A percentile compares a stretch with the other conserved stretches of the same genome.
phyloP scores from a whole-genome alignment of 306 rosid species.

The Mimosa bimucronata region DNA sequence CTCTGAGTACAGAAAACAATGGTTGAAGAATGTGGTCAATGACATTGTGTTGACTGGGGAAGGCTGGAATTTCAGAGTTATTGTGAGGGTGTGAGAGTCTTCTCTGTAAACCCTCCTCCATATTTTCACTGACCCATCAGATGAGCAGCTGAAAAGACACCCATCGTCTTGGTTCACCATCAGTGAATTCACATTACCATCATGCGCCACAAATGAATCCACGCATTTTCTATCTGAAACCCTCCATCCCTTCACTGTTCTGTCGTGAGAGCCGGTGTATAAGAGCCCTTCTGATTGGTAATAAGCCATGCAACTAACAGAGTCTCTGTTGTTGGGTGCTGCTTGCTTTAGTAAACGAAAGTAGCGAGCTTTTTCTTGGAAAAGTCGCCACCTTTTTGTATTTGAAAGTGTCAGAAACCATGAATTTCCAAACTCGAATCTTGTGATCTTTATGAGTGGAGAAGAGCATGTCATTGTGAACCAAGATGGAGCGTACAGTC shows the following conservation, averaged over 20 bases:
- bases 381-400: conserved; percentile 58
- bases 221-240: conserved; percentile 53
- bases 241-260: conserved; percentile 67
- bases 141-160: conserved; percentile 74
- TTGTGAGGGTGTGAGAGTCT: conserved; percentile 71
- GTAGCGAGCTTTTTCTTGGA: conserved; percentile 52
- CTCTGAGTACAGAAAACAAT: conserved; percentile 66
- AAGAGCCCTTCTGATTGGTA: conserved; percentile 70
- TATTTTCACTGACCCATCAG: conserved; percentile 68
- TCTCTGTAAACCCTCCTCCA: conserved; percentile 80
- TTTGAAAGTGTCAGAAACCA: conserved; percentile 46
- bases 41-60: conserved; percentile 63
- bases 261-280: conserved; percentile 70
- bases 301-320: conserved; percentile 69
- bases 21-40: conserved; percentile 48
- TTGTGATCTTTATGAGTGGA: conserved; percentile 67
- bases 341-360: conserved; percentile 38
- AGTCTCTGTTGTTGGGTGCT: conserved; percentile 48
- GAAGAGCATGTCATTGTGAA: conserved; percentile 57
- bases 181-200: conserved; percentile 50
- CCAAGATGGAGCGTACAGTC: conserved; percentile 63
- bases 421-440: conserved; percentile 66
- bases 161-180: conserved; percentile 80
- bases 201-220: conserved; percentile 68
- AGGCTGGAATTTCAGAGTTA: conserved; percentile 63